Percentiles rank a stretch among this genome's conserved stretches.
These are phyloP conservation scores for Populus tremula DNA, from an alignment of 345 rosid species.

Conservation along the genomic window DNA sequence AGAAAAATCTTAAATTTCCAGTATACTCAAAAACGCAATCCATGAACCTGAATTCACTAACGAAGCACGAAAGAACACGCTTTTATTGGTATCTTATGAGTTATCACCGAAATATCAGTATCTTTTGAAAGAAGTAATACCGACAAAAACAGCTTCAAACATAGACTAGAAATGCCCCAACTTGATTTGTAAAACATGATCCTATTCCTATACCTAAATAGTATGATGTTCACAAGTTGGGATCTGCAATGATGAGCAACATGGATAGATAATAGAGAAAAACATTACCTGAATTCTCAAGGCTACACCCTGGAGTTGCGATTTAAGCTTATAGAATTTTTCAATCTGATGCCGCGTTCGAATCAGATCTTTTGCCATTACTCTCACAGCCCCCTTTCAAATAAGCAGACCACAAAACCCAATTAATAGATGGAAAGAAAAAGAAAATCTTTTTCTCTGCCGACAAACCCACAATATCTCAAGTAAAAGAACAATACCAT, in stretches of 20 bases:
- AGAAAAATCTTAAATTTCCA: too few species aligned
- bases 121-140: too few species aligned
- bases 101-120: background rate
- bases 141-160: background rate
- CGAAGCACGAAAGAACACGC: too few species aligned
- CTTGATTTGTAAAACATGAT: too few species aligned
- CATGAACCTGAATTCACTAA: too few species aligned
- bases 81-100: too few species aligned
- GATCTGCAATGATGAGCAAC: background rate
- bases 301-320: conserved; percentile 97
- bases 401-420: too few species aligned
- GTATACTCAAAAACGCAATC: too few species aligned
- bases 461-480: background rate
- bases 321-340: conserved; percentile 86
- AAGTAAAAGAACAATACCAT: conserved; percentile 45
- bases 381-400: conserved; percentile 84
- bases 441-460: background rate
- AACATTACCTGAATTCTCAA: conserved; percentile 77
- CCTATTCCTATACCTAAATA: too few species aligned
- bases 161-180: background rate
- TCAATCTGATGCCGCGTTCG: conserved; percentile 93
- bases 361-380: conserved; percentile 98
- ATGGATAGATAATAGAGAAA: background rate
- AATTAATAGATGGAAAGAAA: conserved; percentile 7
- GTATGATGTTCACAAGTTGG: too few species aligned